Percentiles rank a stretch among this genome's conserved stretches.
phyloP scores from a whole-genome alignment of 371 early-diverging fungal genomes.

The Chytridiales sp. region DNA sequence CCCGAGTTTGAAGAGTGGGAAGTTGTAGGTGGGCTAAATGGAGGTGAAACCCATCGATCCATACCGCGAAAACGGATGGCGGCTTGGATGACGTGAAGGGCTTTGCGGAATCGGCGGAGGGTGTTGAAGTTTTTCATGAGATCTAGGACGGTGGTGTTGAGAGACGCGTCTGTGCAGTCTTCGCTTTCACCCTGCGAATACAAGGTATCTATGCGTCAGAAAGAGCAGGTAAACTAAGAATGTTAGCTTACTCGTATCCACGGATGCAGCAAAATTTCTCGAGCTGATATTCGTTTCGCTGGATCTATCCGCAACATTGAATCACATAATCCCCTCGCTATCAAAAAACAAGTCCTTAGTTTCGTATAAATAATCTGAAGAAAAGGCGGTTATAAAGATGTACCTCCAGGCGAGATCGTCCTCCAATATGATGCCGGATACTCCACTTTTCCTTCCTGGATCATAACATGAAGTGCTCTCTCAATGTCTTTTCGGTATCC shows the following conservation, averaged over 20 bases:
- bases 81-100: conserved; percentile 28
- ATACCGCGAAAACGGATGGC: conserved; percentile 31
- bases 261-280: conserved; percentile 42
- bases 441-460: conserved; percentile 34
- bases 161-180: too few relatives aligned
- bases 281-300: conserved; percentile 44
- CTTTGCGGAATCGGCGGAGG: conserved; percentile 30
- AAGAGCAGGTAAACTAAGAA: too few relatives aligned
- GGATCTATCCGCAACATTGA: conserved; percentile 40
- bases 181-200: too few relatives aligned
- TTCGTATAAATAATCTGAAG: too few relatives aligned
- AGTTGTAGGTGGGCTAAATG: too few relatives aligned
- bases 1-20: too few relatives aligned
- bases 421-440: conserved; percentile 38
- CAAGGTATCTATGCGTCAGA: not conserved
- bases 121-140: conserved; percentile 43
- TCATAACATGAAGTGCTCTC: conserved; percentile 32
- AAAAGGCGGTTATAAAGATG: not conserved
- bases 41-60: too few relatives aligned
- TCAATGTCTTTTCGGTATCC: conserved; percentile 35
- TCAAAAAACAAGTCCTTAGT: not conserved
- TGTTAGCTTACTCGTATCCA: conserved; percentile 38
- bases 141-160: conserved; percentile 37
- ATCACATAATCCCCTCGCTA: conserved; percentile 36
- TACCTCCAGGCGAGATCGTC: conserved; percentile 34